These are phyloP conservation scores for Pichia thaimueangensis DNA, from an alignment of 805 yeast genomes.

Conservation along the genomic window DNA sequence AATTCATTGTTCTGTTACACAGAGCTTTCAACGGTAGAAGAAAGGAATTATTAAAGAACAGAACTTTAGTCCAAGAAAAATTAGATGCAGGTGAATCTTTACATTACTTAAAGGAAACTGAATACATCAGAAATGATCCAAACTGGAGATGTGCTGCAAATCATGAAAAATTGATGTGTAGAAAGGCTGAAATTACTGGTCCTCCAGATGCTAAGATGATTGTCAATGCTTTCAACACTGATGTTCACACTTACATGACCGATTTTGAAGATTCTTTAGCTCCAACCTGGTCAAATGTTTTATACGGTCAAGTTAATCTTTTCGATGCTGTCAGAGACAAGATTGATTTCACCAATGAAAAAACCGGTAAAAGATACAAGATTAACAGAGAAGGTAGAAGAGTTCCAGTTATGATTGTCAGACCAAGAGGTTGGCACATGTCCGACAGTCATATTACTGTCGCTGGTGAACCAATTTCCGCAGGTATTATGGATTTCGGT, in stretches of 20 bases:
- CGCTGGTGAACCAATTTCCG: slow-evolving; percentile 72
- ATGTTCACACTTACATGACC: slow-evolving; percentile 78
- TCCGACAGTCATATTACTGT: slow-evolving; percentile 63
- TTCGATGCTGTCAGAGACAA: slow-evolving; percentile 70
- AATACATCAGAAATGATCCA: slow-evolving; percentile 59
- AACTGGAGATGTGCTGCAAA: slow-evolving; percentile 71
- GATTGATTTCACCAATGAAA: slow-evolving; percentile 40
- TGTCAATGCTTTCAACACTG: slow-evolving; percentile 71
- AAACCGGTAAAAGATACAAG: slow-evolving; percentile 34
- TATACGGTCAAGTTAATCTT: slow-evolving; percentile 75
- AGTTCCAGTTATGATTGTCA: slow-evolving; percentile 70
- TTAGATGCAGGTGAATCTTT: slow-evolving; percentile 59
- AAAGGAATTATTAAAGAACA: slow-evolving; percentile 50
- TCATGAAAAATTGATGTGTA: slow-evolving; percentile 66
- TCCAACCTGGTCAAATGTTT: slow-evolving; percentile 76
- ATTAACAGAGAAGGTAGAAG: slow-evolving; percentile 44
- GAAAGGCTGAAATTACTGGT: slow-evolving; percentile 80
- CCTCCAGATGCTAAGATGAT: slow-evolving; percentile 83
- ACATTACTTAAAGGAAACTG: slow-evolving; percentile 64
- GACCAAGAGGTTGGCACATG: slow-evolving; percentile 90
- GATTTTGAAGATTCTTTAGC: slow-evolving; percentile 82
- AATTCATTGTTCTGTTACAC: slow-evolving; percentile 66
- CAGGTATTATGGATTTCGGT: slow-evolving; percentile 75
- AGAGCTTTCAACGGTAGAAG: slow-evolving; percentile 63
- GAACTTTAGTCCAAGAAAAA: slow-evolving; percentile 52